These are phyloP conservation scores for Cystobasidium onofrii DNA, from an alignment of 768 basidiomycete genomes.

Conservation along the genomic window DNA sequence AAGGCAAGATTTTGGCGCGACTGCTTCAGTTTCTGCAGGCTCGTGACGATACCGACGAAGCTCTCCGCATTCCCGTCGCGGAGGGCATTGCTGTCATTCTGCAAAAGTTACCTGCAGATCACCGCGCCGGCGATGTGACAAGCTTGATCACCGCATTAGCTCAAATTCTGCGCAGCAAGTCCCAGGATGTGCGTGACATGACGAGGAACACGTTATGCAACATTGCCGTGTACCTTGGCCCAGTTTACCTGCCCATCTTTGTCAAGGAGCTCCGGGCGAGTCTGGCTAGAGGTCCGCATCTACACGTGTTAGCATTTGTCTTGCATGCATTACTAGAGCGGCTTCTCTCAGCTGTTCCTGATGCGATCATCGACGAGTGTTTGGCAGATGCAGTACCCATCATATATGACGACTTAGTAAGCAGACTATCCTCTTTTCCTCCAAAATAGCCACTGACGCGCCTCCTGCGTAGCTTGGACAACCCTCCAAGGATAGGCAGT, in stretches of 20 bases:
- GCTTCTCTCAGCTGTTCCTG: conserved; percentile 55
- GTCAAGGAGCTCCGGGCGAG: conserved; percentile 76
- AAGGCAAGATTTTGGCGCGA: conserved; percentile 64
- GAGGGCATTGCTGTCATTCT: conserved; percentile 80
- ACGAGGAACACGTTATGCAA: conserved; percentile 72
- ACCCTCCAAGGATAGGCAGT: conserved; percentile 75
- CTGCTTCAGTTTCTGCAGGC: conserved; percentile 74
- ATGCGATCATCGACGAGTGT: conserved; percentile 60
- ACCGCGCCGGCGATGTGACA: conserved; percentile 61
- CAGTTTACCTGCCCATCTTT: conserved; percentile 62
- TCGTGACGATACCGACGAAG: conserved; percentile 73
- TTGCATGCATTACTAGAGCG: conserved; percentile 73
- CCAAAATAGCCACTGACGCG: neutral
- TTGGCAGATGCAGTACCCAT: conserved; percentile 71
- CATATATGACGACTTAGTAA: conserved; percentile 64
- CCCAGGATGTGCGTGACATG: conserved; percentile 83
- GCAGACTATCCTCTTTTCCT: neutral
- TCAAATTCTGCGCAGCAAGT: conserved; percentile 84
- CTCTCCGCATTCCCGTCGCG: conserved; percentile 76
- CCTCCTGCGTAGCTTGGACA: conserved; percentile 58
- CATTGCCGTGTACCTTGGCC: conserved; percentile 65
- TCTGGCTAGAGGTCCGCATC: conserved; percentile 79
- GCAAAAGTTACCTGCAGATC: conserved; percentile 60
- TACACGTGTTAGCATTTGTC: conserved; percentile 81
- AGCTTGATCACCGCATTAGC: conserved; percentile 73